A percentile compares a stretch with the other conserved stretches of the same genome.
Evolutionary conservation across 2,329 filamentous ascomycete genomes (phyloP).

Genomic region (Fusarium illudens): DNA sequence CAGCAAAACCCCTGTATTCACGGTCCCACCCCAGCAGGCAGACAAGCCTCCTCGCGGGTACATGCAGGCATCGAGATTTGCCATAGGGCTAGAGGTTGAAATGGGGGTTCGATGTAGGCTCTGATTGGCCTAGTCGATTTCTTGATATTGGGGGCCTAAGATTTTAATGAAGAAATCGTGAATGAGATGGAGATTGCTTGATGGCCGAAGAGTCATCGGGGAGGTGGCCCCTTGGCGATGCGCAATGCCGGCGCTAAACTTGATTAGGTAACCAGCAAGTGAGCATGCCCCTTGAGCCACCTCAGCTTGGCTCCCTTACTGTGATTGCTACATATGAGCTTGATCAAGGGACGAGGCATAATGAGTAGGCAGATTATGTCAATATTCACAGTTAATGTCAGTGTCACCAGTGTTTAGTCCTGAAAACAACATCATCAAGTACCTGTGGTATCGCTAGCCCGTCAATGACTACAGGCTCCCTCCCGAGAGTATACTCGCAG

Average conservation of each 20-base stretch:
- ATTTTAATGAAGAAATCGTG: background rate
- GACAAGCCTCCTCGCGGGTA: constrained; percentile 5
- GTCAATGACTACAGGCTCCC: constrained; percentile 25
- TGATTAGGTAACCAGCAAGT: background rate
- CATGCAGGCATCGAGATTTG: constrained; percentile 1
- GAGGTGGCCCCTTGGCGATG: background rate
- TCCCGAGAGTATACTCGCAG: constrained; percentile 43
- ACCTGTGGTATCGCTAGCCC: no score
- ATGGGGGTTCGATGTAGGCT: no score
- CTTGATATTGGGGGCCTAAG: background rate
- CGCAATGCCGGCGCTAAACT: background rate
- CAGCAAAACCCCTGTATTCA: constrained; percentile 1
- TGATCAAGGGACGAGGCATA: background rate
- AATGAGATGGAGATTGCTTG: background rate
- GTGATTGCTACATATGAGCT: no score
- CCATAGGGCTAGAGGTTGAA: background rate
- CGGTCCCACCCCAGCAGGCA: constrained; percentile 17
- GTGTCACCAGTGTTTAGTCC: background rate
- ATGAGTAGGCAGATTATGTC: background rate
- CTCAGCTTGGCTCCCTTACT: background rate
- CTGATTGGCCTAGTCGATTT: background rate
- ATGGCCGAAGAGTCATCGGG: background rate
- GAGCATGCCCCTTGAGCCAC: background rate
- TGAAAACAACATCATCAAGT: background rate
- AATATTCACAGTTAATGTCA: background rate